Evolutionary conservation across 495 filamentous ascomycete genomes (phyloP).

Genomic region (Penicillium pulvis): DNA sequence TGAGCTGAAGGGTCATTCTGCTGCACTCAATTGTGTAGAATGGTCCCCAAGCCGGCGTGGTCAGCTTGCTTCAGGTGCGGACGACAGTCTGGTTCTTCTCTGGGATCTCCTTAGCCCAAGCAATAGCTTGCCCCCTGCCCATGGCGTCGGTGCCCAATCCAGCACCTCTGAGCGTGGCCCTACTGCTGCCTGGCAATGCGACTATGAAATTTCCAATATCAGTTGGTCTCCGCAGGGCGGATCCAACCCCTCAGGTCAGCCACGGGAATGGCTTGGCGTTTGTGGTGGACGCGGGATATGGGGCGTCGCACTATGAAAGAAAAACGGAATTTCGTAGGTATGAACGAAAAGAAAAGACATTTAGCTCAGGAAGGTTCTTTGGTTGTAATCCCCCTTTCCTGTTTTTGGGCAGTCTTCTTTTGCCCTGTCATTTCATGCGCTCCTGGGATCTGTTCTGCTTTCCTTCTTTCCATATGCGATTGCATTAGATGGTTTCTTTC

Average conservation of each 20-base stretch:
- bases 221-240: slow-evolving; percentile 88
- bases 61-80: slow-evolving; percentile 86
- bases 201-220: slow-evolving; percentile 93
- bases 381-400: neutral
- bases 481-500: slow-evolving; percentile 28
- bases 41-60: slow-evolving; percentile 90
- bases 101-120: slow-evolving; percentile 88
- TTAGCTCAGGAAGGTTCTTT: neutral
- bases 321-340: neutral
- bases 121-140: slow-evolving; percentile 47
- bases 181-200: slow-evolving; percentile 86
- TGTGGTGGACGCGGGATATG: slow-evolving; percentile 89
- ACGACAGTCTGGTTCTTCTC: slow-evolving; percentile 86
- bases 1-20: slow-evolving; percentile 89
- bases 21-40: slow-evolving; percentile 87
- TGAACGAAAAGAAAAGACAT: slow-evolving; percentile 3
- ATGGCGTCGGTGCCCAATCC: slow-evolving; percentile 37
- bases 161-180: slow-evolving; percentile 60
- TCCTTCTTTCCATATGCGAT: slow-evolving; percentile 3
- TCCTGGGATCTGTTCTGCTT: slow-evolving; percentile 4
- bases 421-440: slow-evolving; percentile 7
- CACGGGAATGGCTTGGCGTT: slow-evolving; percentile 92
- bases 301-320: slow-evolving; percentile 71
- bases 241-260: slow-evolving; percentile 60
- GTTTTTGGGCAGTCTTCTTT: neutral